A percentile compares a stretch with the other conserved stretches of the same genome.
Evolutionary conservation across 1,284 basidiomycete genomes (phyloP).

Genomic region (Heimioporus retisporus): DNA sequence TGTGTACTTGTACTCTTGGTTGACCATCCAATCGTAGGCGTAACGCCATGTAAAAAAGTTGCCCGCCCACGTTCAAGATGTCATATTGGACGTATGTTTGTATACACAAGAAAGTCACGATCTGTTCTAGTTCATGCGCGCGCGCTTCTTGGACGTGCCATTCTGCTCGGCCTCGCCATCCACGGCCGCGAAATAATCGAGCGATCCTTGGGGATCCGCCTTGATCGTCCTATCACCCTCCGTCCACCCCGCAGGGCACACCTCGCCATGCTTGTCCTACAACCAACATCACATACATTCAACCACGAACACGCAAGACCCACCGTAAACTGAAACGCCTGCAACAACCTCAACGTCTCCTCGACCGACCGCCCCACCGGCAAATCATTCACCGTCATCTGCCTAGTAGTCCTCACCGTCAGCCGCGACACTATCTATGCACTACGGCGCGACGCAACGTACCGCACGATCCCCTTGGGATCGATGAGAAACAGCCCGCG

Average conservation of each 20-base stretch:
- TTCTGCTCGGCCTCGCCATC: conserved; percentile 41
- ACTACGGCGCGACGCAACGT: conserved; percentile 11
- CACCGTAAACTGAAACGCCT: conserved; percentile 93
- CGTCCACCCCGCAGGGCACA: conserved; percentile 92
- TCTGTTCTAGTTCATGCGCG: conserved; percentile 31
- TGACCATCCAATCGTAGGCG: too few species aligned
- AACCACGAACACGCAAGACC: conserved; percentile 36
- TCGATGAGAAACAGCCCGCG: conserved; percentile 93
- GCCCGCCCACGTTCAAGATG: too few species aligned
- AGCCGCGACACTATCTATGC: background rate
- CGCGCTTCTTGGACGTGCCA: conserved; percentile 41
- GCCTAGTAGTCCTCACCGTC: conserved; percentile 50
- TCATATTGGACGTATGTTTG: too few species aligned
- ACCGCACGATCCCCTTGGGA: conserved; percentile 85
- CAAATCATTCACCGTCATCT: conserved; percentile 91
- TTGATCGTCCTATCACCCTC: conserved; percentile 84
- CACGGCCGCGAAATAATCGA: conserved; percentile 76
- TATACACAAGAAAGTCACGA: too few species aligned
- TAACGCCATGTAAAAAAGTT: too few species aligned
- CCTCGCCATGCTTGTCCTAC: conserved; percentile 89
- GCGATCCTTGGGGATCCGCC: conserved; percentile 74
- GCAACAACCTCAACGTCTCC: conserved; percentile 89
- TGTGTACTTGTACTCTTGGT: background rate
- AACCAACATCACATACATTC: background rate
- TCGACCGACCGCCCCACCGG: conserved; percentile 93